Conservation (phyloP, 805 yeast species). For the Sugiyamaella chiloensis region DNA sequence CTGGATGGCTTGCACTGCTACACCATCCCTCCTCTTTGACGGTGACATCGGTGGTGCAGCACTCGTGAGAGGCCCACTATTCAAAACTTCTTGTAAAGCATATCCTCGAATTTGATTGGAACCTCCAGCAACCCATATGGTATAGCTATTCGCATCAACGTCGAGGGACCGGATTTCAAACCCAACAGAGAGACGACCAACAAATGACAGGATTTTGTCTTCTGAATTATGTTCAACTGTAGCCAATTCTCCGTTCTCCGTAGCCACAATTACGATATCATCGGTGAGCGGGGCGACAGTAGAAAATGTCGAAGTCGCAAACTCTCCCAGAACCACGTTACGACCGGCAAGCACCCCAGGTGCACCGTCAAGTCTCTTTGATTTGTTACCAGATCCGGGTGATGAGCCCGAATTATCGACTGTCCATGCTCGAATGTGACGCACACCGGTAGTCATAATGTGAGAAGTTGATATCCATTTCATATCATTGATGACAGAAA, state of each 20-base stretch:
- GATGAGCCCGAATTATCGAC: slow-evolving; percentile 23
- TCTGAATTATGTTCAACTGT: slow-evolving; percentile 14
- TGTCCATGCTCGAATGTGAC: slow-evolving; percentile 64
- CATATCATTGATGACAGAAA: slow-evolving; percentile 53
- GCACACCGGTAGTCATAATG: slow-evolving; percentile 56
- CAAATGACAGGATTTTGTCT: slow-evolving; percentile 17
- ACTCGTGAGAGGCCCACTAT: neutral
- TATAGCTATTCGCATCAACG: slow-evolving; percentile 36
- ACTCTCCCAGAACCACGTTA: slow-evolving; percentile 52
- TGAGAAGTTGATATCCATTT: slow-evolving; percentile 50
- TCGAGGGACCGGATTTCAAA: slow-evolving; percentile 24
- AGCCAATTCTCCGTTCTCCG: slow-evolving; percentile 30
- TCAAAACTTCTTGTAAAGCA: neutral
- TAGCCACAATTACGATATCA: slow-evolving; percentile 27
- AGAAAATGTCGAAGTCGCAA: slow-evolving; percentile 49
- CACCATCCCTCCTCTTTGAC: neutral
- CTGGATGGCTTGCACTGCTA: neutral
- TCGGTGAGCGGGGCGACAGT: slow-evolving; percentile 36
- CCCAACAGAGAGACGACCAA: slow-evolving; percentile 15
- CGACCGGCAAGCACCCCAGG: slow-evolving; percentile 49
- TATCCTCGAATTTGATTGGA: neutral
- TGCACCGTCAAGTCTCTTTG: neutral
- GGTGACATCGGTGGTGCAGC: slow-evolving; percentile 3
- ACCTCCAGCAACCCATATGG: slow-evolving; percentile 38
- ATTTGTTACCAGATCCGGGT: slow-evolving; percentile 19